Conservation (phyloP, 148 eudicot genomes). For the Arbutus unedo region DNA sequence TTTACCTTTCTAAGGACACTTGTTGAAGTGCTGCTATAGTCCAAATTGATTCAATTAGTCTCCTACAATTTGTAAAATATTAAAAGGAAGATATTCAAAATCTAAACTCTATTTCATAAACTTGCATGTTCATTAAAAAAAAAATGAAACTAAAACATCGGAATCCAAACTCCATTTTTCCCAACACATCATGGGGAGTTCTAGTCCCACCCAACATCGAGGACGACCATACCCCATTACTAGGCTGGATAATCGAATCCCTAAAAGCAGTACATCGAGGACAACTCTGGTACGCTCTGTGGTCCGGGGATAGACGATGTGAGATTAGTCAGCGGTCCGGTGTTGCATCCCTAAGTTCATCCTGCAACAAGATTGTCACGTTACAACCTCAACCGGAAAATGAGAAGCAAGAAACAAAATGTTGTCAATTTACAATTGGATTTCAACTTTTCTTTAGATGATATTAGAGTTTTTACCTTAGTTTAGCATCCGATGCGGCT, state of each 20-base stretch:
- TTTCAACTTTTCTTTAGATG: not conserved
- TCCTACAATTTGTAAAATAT: no score
- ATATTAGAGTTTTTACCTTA: constrained; percentile 26
- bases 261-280: no score
- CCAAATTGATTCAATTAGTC: no score
- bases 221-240: not conserved
- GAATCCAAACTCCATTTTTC: not conserved
- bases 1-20: no score
- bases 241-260: not conserved
- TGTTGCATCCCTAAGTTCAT: constrained; percentile 35
- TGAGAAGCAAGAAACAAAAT: not conserved
- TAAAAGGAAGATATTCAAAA: no score
- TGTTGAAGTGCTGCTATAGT: no score
- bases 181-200: not conserved
- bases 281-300: no score
- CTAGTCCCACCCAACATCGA: not conserved
- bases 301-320: no score
- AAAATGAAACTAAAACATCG: no score
- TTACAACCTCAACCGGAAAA: not conserved
- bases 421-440: not conserved
- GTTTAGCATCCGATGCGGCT: constrained; percentile 53
- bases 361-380: constrained; percentile 19
- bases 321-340: not conserved
- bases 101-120: no score
- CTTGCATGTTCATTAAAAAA: no score